Percentiles rank a stretch among this genome's conserved stretches.
Conservation (phyloP, 495 filamentous ascomycete species). For the Neurospora sp. region DNA sequence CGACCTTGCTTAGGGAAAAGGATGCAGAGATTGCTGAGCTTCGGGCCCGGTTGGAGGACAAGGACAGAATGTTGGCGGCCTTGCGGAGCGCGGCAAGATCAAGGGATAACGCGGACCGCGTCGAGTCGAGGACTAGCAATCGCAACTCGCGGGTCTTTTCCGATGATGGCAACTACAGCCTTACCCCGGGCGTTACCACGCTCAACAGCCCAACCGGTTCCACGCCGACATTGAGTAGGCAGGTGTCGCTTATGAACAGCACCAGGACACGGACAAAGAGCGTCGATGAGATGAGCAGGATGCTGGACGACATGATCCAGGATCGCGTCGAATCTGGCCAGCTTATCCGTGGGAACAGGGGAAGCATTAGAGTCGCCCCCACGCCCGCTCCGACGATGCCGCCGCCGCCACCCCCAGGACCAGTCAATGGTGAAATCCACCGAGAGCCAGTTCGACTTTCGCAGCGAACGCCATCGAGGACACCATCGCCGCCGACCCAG, state of each 20-base stretch:
- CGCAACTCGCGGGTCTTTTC: slow-evolving; percentile 31
- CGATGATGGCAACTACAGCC: slow-evolving; percentile 2
- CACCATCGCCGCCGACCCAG: neutral
- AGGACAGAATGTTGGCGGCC: slow-evolving; percentile 85
- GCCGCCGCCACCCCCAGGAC: neutral
- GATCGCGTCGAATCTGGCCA: slow-evolving; percentile 66
- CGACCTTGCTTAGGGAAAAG: slow-evolving; percentile 68
- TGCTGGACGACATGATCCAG: slow-evolving; percentile 92
- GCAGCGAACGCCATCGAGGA: neutral
- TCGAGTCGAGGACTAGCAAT: slow-evolving; percentile 34
- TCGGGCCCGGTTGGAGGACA: slow-evolving; percentile 83
- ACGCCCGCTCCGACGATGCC: slow-evolving; percentile 5
- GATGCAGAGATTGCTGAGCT: slow-evolving; percentile 91
- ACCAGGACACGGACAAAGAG: slow-evolving; percentile 49
- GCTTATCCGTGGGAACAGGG: slow-evolving; percentile 47
- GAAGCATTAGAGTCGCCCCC: slow-evolving; percentile 41
- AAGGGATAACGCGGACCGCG: slow-evolving; percentile 64
- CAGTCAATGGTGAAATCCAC: neutral
- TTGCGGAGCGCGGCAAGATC: slow-evolving; percentile 80
- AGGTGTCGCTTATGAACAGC: slow-evolving; percentile 25
- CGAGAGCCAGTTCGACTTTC: neutral
- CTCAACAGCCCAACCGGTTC: slow-evolving; percentile 24
- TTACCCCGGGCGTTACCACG: slow-evolving; percentile 25
- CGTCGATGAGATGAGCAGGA: slow-evolving; percentile 74
- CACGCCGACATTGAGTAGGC: slow-evolving; percentile 21